phyloP scores from a whole-genome alignment of 305 asterid species.

The Plantago coronopus region DNA sequence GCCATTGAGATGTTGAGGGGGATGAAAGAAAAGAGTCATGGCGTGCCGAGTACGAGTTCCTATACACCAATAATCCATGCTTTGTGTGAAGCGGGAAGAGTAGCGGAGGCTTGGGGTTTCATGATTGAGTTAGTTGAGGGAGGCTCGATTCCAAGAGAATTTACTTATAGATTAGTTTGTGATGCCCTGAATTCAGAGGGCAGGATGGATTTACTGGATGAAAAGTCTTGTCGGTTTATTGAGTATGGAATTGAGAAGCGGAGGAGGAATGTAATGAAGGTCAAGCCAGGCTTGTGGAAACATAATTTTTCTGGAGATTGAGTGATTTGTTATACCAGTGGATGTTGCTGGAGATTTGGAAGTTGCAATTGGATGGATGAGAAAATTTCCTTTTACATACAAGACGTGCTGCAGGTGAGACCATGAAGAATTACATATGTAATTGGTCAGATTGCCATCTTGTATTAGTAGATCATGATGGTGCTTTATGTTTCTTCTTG shows the following conservation, averaged over 20 bases:
- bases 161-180: constrained; percentile 56
- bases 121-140: constrained; percentile 56
- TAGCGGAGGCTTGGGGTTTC: constrained; percentile 52
- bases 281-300: constrained; percentile 43
- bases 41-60: constrained; percentile 56
- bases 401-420: no score
- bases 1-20: constrained; percentile 69
- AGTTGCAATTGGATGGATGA: no score
- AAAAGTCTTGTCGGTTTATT: constrained; percentile 30
- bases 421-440: no score
- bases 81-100: constrained; percentile 72
- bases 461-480: no score
- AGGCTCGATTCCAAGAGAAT: constrained; percentile 75
- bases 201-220: constrained; percentile 41
- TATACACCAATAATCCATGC: constrained; percentile 71
- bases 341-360: neutral
- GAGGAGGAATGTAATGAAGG: constrained; percentile 47
- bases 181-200: constrained; percentile 40
- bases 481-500: no score
- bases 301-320: constrained; percentile 9
- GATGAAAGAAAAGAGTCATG: constrained; percentile 61
- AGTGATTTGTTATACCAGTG: constrained; percentile 19
- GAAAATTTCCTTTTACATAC: no score
- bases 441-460: no score
- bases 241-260: constrained; percentile 57